A percentile compares a stretch with the other conserved stretches of the same genome.
Evolutionary conservation across 2,329 filamentous ascomycete genomes (phyloP).

Genomic region (Cordyceps farinosa): DNA sequence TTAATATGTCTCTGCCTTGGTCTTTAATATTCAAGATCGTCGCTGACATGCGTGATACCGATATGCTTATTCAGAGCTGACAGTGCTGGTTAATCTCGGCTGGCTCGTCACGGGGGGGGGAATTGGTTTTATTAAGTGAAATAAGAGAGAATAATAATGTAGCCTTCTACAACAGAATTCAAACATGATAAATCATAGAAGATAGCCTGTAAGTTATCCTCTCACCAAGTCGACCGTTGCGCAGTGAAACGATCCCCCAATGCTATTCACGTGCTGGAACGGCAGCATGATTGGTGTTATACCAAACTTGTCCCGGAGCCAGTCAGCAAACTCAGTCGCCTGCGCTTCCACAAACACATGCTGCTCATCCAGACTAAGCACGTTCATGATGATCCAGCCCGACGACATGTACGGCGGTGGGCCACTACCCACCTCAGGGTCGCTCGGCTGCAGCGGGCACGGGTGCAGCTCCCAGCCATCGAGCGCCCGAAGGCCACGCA

Average conservation of each 20-base stretch:
- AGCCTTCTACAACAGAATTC: too few relatives aligned
- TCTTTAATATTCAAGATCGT: too few relatives aligned
- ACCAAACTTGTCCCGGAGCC: conserved; percentile 15
- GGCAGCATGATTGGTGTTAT: conserved; percentile 24
- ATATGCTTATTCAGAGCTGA: too few relatives aligned
- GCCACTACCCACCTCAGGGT: background rate
- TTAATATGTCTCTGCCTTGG: too few relatives aligned
- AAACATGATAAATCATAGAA: too few relatives aligned
- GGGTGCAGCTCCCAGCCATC: background rate
- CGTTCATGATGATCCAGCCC: background rate
- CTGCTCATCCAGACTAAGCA: background rate
- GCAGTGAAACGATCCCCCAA: conserved; percentile 33
- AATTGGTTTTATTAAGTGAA: too few relatives aligned
- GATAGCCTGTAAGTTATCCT: too few relatives aligned
- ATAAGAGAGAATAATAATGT: too few relatives aligned
- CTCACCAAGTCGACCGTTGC: conserved; percentile 24
- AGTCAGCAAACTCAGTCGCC: background rate
- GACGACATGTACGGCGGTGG: background rate
- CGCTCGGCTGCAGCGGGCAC: background rate
- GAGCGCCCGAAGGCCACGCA: background rate
- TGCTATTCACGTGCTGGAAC: conserved; percentile 31
- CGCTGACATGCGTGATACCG: too few relatives aligned
- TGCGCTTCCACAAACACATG: background rate
- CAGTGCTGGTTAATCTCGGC: too few relatives aligned
- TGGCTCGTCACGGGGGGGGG: too few relatives aligned